Evolutionary conservation across 2,329 filamentous ascomycete species (phyloP).

Genomic region (Fusarium sp.): DNA sequence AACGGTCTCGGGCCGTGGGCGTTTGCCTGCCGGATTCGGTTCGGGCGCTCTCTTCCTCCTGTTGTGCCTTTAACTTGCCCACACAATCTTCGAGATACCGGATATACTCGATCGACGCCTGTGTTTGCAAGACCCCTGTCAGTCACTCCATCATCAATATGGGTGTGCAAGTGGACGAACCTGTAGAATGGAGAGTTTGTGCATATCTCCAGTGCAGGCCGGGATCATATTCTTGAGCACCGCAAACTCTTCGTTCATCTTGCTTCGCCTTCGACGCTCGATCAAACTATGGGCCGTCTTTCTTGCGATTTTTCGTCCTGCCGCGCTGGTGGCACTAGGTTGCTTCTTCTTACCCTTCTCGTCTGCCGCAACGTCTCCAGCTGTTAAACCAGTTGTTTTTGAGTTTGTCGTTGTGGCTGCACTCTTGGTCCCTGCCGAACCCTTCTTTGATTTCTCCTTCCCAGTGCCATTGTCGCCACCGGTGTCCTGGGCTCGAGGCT

Average conservation of each 20-base stretch:
- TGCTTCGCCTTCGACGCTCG: slow-evolving; percentile 87
- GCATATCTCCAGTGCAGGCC: slow-evolving; percentile 96
- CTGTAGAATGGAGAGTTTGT: slow-evolving; percentile 95
- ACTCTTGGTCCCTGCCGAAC: slow-evolving; percentile 25
- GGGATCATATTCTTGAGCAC: slow-evolving; percentile 96
- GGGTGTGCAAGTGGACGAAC: slow-evolving; percentile 59
- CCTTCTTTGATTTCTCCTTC: slow-evolving; percentile 42
- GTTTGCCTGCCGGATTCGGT: slow-evolving; percentile 45
- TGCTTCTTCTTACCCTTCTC: slow-evolving; percentile 77
- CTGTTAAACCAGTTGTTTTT: slow-evolving; percentile 36
- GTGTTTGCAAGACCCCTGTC: background rate
- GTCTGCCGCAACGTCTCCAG: slow-evolving; percentile 35
- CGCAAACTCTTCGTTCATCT: slow-evolving; percentile 99
- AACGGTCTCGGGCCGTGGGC: slow-evolving; percentile 42
- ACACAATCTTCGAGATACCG: slow-evolving; percentile 94
- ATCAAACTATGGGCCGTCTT: slow-evolving; percentile 98
- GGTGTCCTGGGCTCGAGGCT: slow-evolving; percentile 67
- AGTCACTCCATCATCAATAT: slow-evolving; percentile 2
- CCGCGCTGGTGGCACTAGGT: slow-evolving; percentile 79
- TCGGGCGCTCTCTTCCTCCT: slow-evolving; percentile 49
- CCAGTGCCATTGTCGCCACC: slow-evolving; percentile 38
- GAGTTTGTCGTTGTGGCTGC: slow-evolving; percentile 26
- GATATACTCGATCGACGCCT: slow-evolving; percentile 97
- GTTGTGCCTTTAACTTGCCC: slow-evolving; percentile 76
- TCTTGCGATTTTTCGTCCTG: slow-evolving; percentile 92